Evolutionary conservation across 768 basidiomycete genomes (phyloP).

Genomic region (Rhodotorula paludigena): DNA sequence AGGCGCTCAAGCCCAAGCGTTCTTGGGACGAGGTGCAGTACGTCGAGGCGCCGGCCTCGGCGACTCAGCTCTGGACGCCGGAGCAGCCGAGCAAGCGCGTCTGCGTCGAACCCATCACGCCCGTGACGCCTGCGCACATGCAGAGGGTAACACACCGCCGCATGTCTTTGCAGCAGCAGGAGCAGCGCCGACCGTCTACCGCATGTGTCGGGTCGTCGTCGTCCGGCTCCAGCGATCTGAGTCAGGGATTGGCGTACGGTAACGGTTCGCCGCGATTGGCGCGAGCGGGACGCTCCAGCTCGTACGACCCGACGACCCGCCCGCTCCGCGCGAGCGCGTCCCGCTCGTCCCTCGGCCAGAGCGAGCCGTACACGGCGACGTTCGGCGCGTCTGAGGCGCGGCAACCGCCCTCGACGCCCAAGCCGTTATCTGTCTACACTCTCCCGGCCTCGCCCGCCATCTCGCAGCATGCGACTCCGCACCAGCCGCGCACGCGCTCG

Average conservation of each 20-base stretch:
- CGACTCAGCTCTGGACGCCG: background rate
- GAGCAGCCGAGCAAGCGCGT: conserved; percentile 3
- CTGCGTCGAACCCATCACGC: conserved; percentile 27
- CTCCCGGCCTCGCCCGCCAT: background rate
- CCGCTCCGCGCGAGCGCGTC: background rate
- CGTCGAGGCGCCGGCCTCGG: background rate
- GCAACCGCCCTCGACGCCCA: background rate
- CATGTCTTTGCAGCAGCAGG: background rate
- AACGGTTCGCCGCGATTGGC: too few species aligned
- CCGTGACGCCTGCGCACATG: conserved; percentile 20
- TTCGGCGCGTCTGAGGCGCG: background rate
- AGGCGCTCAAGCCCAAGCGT: background rate
- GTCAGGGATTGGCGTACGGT: too few species aligned
- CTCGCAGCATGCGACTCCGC: background rate
- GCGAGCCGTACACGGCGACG: background rate
- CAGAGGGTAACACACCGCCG: too few species aligned
- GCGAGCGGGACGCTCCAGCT: conserved; percentile 4
- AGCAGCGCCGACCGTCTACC: background rate
- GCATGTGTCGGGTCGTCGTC: too few species aligned
- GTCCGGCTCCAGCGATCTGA: too few species aligned
- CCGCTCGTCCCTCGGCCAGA: background rate
- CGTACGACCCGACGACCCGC: background rate
- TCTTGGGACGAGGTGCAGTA: background rate
- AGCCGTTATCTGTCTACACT: background rate
- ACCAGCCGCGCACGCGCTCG: background rate